Percentiles rank a stretch among this genome's conserved stretches.
These are phyloP conservation scores for Ilyonectria mors-panacis DNA, from an alignment of 2,329 filamentous ascomycete genomes.

Conservation along the genomic window DNA sequence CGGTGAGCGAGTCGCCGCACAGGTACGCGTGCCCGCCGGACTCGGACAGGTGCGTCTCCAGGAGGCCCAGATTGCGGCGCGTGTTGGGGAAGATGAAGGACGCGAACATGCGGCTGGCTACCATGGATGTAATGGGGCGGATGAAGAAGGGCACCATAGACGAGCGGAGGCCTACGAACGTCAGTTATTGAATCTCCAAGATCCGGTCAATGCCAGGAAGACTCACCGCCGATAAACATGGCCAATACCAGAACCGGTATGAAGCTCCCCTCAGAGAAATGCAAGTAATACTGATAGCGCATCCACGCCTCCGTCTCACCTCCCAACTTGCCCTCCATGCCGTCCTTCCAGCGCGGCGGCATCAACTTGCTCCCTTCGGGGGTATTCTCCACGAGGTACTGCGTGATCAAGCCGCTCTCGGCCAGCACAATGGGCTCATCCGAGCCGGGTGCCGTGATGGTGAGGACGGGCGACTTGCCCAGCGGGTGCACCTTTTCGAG, in stretches of 20 bases:
- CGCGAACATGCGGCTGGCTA: constrained; percentile 59
- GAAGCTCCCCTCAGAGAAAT: constrained; percentile 88
- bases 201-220: neutral
- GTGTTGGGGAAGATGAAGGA: constrained; percentile 64
- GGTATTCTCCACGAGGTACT: constrained; percentile 83
- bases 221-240: constrained; percentile 70
- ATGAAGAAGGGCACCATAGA: constrained; percentile 66
- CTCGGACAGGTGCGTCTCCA: constrained; percentile 65
- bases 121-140: constrained; percentile 64
- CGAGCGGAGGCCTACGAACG: constrained; percentile 59
- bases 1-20: constrained; percentile 64
- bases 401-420: constrained; percentile 85
- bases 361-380: constrained; percentile 62
- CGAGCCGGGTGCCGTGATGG: constrained; percentile 65
- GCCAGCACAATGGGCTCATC: constrained; percentile 74
- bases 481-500: constrained; percentile 86
- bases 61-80: constrained; percentile 62
- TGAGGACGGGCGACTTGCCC: constrained; percentile 88
- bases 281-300: constrained; percentile 78
- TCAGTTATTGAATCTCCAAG: neutral
- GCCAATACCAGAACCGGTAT: constrained; percentile 79
- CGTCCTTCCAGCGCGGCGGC: constrained; percentile 69
- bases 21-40: constrained; percentile 61
- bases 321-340: constrained; percentile 69
- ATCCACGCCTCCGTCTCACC: constrained; percentile 74